These are phyloP conservation scores for Bipolaris oryzae DNA, from an alignment of 2,329 filamentous ascomycete genomes.

Conservation along the genomic window DNA sequence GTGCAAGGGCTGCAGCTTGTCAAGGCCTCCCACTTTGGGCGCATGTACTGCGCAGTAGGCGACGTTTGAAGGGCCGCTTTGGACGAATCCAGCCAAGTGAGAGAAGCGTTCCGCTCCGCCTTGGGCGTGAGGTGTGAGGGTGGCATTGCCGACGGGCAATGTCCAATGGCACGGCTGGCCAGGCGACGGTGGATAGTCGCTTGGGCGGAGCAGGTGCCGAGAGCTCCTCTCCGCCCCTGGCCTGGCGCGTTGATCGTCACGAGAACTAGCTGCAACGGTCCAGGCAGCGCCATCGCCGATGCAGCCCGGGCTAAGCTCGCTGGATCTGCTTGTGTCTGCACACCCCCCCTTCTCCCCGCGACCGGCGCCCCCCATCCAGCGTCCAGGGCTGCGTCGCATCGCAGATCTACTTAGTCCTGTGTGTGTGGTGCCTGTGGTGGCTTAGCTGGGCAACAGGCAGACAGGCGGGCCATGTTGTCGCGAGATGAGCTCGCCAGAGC, in stretches of 20 bases:
- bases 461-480: neutral
- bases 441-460: neutral
- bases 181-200: neutral
- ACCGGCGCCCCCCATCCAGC: neutral
- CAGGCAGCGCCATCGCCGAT: constrained; percentile 4
- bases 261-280: neutral
- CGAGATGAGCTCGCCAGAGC: neutral
- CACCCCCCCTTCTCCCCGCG: neutral
- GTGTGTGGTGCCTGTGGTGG: constrained; percentile 8
- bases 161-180: neutral
- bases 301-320: neutral
- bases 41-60: neutral
- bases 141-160: neutral
- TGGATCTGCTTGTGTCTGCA: constrained; percentile 1
- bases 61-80: neutral
- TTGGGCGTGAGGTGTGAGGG: neutral
- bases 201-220: constrained; percentile 15
- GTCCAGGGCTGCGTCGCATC: constrained; percentile 16
- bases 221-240: constrained; percentile 22
- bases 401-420: constrained; percentile 16
- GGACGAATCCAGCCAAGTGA: neutral
- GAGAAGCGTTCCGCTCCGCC: constrained; percentile 10
- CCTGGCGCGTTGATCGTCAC: constrained; percentile 4
- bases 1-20: neutral
- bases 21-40: neutral